Conservation (phyloP, 2,329 filamentous ascomycete genomes). For the Fusarium virguliforme region DNA sequence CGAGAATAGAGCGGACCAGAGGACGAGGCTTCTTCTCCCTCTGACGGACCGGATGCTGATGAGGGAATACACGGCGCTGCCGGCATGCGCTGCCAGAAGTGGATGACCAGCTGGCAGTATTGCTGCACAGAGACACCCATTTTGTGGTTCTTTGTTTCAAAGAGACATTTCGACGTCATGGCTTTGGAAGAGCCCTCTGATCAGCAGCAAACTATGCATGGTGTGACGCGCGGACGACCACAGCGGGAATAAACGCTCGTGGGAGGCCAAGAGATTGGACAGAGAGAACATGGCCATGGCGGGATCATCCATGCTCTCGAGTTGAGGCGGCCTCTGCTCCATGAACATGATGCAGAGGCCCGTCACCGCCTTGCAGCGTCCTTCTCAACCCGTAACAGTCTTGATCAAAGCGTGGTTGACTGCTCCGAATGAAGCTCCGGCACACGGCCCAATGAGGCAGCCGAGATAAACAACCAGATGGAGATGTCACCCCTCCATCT, state of each 20-base stretch:
- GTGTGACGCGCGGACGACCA: conserved; percentile 44
- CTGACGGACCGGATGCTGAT: not conserved
- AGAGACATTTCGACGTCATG: conserved; percentile 45
- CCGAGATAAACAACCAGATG: conserved; percentile 28
- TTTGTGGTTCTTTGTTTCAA: conserved; percentile 49
- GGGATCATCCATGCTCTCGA: conserved; percentile 29
- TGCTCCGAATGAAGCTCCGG: conserved; percentile 20
- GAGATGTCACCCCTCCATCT: conserved; percentile 17
- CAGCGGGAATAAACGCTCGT: conserved; percentile 46
- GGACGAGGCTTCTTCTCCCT: conserved; percentile 8
- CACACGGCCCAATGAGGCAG: conserved; percentile 23
- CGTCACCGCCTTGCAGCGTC: conserved; percentile 32
- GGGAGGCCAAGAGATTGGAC: conserved; percentile 41
- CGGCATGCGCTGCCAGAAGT: conserved; percentile 14
- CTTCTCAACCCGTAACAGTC: not conserved
- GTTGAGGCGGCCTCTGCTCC: conserved; percentile 36
- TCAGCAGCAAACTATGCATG: conserved; percentile 43
- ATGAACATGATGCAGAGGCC: conserved; percentile 6
- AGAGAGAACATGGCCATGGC: conserved; percentile 36
- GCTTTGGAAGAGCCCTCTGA: conserved; percentile 32
- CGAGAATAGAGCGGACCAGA: not conserved
- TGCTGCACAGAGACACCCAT: conserved; percentile 36
- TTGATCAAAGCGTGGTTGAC: conserved; percentile 23
- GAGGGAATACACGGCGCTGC: conserved; percentile 5
- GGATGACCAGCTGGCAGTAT: conserved; percentile 22